Percentiles rank a stretch among this genome's conserved stretches.
These are phyloP conservation scores for Henckelia pumila DNA, from an alignment of 257 asterid species.

Conservation along the genomic window DNA sequence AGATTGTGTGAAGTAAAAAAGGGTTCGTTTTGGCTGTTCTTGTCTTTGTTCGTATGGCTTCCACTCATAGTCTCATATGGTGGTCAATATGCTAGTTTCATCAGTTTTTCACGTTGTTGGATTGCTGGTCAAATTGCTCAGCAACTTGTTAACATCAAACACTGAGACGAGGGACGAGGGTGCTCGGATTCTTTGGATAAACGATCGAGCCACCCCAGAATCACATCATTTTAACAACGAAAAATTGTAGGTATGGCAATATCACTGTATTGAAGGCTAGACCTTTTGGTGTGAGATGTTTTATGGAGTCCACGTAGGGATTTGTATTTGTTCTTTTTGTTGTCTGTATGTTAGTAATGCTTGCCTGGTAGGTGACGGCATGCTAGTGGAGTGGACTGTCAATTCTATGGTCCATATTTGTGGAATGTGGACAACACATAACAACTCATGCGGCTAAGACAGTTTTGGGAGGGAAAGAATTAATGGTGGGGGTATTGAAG, in stretches of 20 bases:
- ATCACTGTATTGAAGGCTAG: background rate
- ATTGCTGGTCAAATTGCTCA: slow-evolving; percentile 1
- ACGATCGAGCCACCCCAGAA: background rate
- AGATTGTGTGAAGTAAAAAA: slow-evolving; percentile 6
- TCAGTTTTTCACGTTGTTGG: background rate
- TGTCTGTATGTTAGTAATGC: background rate
- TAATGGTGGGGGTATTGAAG: background rate
- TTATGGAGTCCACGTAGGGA: background rate
- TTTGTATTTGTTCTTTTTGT: slow-evolving; percentile 18
- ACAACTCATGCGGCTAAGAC: slow-evolving; percentile 12
- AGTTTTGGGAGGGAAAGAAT: background rate
- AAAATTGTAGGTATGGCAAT: background rate
- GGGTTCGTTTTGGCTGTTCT: slow-evolving; percentile 21
- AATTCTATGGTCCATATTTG: slow-evolving; percentile 3
- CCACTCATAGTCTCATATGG: slow-evolving; percentile 29
- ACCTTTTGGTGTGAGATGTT: slow-evolving; percentile 9
- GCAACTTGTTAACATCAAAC: background rate
- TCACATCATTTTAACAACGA: slow-evolving; percentile 5
- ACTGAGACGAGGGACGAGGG: background rate
- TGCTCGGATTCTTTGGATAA: background rate
- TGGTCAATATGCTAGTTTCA: slow-evolving; percentile 36
- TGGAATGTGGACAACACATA: slow-evolving; percentile 16
- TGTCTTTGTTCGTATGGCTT: slow-evolving; percentile 17
- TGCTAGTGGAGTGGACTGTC: background rate
- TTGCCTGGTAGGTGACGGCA: slow-evolving; percentile 1